Conservation (phyloP, 192 early-diverging fungal genomes). For the Mortierella alpina region DNA sequence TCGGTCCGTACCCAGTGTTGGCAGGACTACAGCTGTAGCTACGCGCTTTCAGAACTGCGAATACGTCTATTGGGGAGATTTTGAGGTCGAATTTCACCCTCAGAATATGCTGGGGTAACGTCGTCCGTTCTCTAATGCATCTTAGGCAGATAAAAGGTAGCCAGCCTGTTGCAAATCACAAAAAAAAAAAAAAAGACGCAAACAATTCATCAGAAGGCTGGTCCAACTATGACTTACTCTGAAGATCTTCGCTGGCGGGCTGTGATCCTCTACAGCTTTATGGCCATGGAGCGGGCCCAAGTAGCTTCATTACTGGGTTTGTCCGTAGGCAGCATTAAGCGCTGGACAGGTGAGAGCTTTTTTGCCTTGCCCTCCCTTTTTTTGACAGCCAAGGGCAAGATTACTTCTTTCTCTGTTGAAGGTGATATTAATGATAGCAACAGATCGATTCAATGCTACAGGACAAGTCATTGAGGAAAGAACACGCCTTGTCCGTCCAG, state of each 20-base stretch:
- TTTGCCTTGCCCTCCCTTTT: too few species aligned
- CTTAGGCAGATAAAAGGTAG: neutral
- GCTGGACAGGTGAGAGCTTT: neutral
- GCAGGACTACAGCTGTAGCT: neutral
- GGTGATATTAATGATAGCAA: too few species aligned
- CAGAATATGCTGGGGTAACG: neutral
- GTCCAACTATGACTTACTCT: neutral
- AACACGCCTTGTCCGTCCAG: too few species aligned
- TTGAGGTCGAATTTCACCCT: neutral
- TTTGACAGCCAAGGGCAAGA: too few species aligned
- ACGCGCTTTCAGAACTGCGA: neutral
- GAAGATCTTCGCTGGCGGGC: slow-evolving; percentile 4
- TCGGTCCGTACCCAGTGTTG: neutral
- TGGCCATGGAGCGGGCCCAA: neutral
- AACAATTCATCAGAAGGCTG: neutral
- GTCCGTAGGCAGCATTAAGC: neutral
- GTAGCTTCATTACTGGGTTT: neutral
- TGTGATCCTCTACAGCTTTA: neutral
- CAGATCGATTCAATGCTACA: too few species aligned
- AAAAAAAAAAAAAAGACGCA: neutral
- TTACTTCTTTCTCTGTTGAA: too few species aligned
- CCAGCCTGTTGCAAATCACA: neutral
- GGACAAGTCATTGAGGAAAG: too few species aligned
- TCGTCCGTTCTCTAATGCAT: neutral
- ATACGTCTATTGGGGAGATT: neutral